Evolutionary conservation across 2,329 filamentous ascomycete genomes (phyloP), one percentile per base, ranked within the genome.

Genomic region (Aspergillus unguis): DNA sequence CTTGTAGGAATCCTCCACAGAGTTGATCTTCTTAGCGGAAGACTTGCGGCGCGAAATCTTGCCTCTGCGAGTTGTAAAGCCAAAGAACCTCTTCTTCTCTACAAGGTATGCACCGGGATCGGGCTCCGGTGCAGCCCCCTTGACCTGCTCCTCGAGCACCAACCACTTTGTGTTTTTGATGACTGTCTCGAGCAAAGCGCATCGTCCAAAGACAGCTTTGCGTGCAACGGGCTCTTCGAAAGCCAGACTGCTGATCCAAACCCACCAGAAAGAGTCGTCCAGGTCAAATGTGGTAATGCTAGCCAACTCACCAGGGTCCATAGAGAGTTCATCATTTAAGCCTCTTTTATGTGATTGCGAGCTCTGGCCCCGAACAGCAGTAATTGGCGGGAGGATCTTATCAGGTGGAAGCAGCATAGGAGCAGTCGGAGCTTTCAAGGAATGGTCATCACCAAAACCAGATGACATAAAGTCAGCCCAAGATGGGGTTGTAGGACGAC

Each of bases 201-300:
- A 99, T 58, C 94, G 83, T 35, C 94, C 94, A 69, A 99, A 99
- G 0, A 92, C 90, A 5, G 92, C 87, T 69, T 99, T 99, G 55
- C 94, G 85, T 43, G 86, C 81, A 0, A 85, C 73, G 0, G 92
- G 88, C 74, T 99, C 94, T 65, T 99, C 94, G 0, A 85, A 88
- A 1, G 92, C 91, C 64, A 99, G 76, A 78, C 92, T 97, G 62
- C 85, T 95, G 80, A 99, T 97, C 94, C 94, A 99, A 3, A 97
- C 94, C 92, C 94, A 97, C 94, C 94, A 99, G 71, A 99, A 99
- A 1, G 91, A 87, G 69, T 97, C 92, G 63, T 99, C 94, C 4
- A 99, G 79, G 57, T 94, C 86, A 52, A 97, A 83, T 35, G 82
- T 82, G 26, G 83, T 88, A 65, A 99, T 96, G 67, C 91, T 97